Percentiles rank a stretch among this genome's conserved stretches.
Evolutionary conservation across 352 stramenopile genomes (phyloP).

Genomic region (Plasmopara viticola): DNA sequence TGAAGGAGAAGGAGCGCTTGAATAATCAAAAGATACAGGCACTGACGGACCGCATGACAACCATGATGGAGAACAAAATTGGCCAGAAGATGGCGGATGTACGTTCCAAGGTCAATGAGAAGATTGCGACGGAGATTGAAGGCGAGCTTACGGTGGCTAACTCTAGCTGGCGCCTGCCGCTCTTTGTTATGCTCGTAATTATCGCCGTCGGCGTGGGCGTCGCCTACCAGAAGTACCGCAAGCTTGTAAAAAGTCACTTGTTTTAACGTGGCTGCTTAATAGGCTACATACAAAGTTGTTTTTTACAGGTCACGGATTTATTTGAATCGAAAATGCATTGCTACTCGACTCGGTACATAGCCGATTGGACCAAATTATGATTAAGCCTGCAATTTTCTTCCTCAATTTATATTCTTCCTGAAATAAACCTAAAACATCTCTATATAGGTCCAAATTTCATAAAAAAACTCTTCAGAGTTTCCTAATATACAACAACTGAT

Average conservation of each 20-base stretch:
- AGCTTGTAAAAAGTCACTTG: slow-evolving; percentile 80
- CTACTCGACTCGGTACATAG: no score
- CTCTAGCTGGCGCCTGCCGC: slow-evolving; percentile 71
- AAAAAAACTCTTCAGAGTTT: no score
- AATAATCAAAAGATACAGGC: slow-evolving; percentile 70
- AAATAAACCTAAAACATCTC: no score
- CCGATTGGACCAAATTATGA: no score
- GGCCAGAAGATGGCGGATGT: slow-evolving; percentile 57
- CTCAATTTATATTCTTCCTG: no score
- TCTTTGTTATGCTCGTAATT: slow-evolving; percentile 68
- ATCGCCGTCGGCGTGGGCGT: slow-evolving; percentile 51
- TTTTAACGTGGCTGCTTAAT: slow-evolving; percentile 30
- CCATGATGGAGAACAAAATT: slow-evolving; percentile 72
- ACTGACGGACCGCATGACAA: slow-evolving; percentile 63
- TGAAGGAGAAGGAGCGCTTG: slow-evolving; percentile 60
- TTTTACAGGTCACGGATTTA: no score
- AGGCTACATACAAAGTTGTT: no score
- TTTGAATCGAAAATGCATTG: no score
- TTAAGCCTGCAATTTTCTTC: no score
- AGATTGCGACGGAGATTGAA: slow-evolving; percentile 66
- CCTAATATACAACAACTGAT: no score
- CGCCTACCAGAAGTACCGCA: slow-evolving; percentile 84
- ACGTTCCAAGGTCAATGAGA: slow-evolving; percentile 52
- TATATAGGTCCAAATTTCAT: no score
- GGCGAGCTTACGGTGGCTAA: slow-evolving; percentile 53